Conservation (phyloP, 169 alveolate species). For the Sarcocystis neurona region DNA sequence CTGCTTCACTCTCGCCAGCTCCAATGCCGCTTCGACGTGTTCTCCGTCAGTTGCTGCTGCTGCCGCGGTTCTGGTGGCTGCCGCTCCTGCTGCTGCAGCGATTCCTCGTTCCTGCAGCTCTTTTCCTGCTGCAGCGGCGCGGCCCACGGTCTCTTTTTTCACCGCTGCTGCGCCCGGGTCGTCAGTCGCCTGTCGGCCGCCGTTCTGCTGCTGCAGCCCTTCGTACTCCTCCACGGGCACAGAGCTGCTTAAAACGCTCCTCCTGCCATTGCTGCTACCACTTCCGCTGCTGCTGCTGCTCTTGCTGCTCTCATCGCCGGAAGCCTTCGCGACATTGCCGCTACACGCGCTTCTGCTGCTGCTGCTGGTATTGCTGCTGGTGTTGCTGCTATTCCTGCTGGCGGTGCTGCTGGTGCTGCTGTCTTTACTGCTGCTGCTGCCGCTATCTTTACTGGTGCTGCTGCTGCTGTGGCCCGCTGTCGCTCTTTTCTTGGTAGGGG, state of each 20-base stretch:
- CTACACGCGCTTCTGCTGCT: not conserved
- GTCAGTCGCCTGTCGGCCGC: not conserved
- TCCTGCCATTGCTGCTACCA: not conserved
- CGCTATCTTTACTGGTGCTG: not conserved
- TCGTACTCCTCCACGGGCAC: not conserved
- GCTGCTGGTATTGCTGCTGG: constrained; percentile 1
- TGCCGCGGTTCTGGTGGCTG: constrained; percentile 28
- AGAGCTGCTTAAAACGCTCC: not conserved
- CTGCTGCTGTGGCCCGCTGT: not conserved
- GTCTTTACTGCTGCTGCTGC: constrained; percentile 22
- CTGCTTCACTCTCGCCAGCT: no score
- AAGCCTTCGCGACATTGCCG: constrained; percentile 1
- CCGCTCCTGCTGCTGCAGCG: constrained; percentile 32
- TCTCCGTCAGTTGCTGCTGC: constrained; percentile 13
- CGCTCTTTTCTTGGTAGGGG: no score
- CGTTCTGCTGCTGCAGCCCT: not conserved
- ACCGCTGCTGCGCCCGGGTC: constrained; percentile 24
- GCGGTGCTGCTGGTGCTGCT: constrained; percentile 11
- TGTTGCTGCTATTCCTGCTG: constrained; percentile 11
- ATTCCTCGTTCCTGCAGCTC: constrained; percentile 19
- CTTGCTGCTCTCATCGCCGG: no score
- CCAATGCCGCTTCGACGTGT: no score
- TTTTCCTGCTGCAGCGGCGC: constrained; percentile 30
- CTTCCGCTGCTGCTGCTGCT: constrained; percentile 5
- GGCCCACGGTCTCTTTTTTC: not conserved